Conservation (phyloP, 352 stramenopile genomes). For the Pythium oligandrum region DNA sequence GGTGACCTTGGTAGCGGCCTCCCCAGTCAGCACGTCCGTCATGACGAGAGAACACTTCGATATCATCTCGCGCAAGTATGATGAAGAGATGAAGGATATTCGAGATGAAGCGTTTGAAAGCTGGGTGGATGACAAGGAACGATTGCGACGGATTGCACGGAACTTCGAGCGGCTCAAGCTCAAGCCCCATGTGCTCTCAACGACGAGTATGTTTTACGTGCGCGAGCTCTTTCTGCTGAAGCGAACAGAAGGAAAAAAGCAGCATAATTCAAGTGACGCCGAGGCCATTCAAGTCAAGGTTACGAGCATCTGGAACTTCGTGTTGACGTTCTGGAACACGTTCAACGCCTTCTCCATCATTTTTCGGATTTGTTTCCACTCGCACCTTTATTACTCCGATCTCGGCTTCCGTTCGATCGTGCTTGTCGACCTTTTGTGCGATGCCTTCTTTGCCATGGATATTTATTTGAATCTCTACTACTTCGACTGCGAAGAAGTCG, state of each 20-base stretch:
- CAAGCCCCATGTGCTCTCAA: slow-evolving; percentile 42
- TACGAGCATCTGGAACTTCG: slow-evolving; percentile 35
- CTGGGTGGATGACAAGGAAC: slow-evolving; percentile 34
- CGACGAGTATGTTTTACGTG: slow-evolving; percentile 50
- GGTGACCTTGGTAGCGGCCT: slow-evolving; percentile 42
- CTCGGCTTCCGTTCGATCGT: slow-evolving; percentile 18
- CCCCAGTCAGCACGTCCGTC: slow-evolving; percentile 50
- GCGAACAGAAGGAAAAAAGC: neutral
- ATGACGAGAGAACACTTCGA: slow-evolving; percentile 78
- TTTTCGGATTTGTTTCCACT: slow-evolving; percentile 66
- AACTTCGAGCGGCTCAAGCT: slow-evolving; percentile 56
- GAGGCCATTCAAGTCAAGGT: slow-evolving; percentile 20
- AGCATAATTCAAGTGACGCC: neutral
- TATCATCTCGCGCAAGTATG: slow-evolving; percentile 50
- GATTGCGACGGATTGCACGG: slow-evolving; percentile 24
- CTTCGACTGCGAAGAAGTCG: slow-evolving; percentile 42
- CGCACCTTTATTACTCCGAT: slow-evolving; percentile 30
- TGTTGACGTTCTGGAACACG: slow-evolving; percentile 52
- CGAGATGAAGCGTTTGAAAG: slow-evolving; percentile 32
- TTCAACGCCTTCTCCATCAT: slow-evolving; percentile 67
- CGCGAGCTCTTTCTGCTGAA: slow-evolving; percentile 20
- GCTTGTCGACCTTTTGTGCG: slow-evolving; percentile 44
- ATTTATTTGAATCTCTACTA: slow-evolving; percentile 72
- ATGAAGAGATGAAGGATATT: slow-evolving; percentile 50
- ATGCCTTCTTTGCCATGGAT: slow-evolving; percentile 43